Evolutionary conservation across 176 grass and related monocot genomes (phyloP).

Genomic region (Microstegium vimineum): DNA sequence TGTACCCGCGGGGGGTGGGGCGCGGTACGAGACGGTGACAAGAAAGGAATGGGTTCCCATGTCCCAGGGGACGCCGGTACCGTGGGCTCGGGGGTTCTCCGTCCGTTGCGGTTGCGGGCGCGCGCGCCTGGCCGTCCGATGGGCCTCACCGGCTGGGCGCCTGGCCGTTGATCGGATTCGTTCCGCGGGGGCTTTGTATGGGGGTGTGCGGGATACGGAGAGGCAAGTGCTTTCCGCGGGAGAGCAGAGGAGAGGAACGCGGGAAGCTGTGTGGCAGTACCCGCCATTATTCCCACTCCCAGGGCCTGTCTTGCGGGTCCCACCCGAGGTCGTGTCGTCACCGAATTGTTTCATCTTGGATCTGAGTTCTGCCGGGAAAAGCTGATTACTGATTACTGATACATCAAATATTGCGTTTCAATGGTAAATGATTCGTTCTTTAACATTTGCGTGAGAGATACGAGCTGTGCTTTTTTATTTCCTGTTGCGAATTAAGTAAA

Average conservation of each 20-base stretch:
- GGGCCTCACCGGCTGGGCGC: rapidly evolving
- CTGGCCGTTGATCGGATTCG: not conserved
- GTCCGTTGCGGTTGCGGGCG: not conserved
- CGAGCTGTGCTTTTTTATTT: not conserved
- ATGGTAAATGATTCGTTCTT: not conserved
- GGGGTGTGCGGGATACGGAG: not conserved
- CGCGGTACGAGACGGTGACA: not conserved
- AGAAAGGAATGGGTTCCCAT: conserved; percentile 51
- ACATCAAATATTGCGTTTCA: not conserved
- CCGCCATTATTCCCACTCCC: not conserved
- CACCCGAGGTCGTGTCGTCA: not conserved
- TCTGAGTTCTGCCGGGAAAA: not conserved
- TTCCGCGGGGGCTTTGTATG: not conserved
- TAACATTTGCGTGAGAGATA: not conserved
- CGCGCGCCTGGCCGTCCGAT: not conserved
- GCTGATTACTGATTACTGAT: too few species aligned
- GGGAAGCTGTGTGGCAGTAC: conserved; percentile 16
- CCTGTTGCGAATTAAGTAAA: not conserved
- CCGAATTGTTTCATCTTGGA: not conserved
- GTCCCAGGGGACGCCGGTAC: not conserved
- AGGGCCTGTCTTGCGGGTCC: not conserved
- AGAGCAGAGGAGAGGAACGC: conserved; percentile 26
- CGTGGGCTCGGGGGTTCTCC: not conserved
- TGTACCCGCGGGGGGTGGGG: too few species aligned
- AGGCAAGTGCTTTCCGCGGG: not conserved